These are phyloP conservation scores for Amphichorda felina DNA, from an alignment of 2,329 filamentous ascomycete genomes.

Conservation along the genomic window DNA sequence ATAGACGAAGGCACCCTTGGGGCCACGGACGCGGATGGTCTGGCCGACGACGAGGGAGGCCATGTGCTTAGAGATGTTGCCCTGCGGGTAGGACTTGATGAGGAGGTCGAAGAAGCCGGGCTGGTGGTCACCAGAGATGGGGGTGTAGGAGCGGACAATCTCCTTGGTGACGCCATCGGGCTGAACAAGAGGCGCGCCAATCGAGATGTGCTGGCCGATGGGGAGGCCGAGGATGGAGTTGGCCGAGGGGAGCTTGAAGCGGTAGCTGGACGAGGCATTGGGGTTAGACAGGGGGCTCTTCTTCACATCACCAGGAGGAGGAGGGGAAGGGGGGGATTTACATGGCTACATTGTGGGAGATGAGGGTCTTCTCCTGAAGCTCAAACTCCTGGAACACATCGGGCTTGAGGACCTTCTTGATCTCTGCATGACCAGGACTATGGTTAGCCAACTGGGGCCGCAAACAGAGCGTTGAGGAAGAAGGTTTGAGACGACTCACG, in stretches of 20 bases:
- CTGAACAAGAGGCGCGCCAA: conserved; percentile 63
- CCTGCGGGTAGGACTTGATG: conserved; percentile 95
- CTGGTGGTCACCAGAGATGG: conserved; percentile 80
- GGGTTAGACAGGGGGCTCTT: background rate
- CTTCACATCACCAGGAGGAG: background rate
- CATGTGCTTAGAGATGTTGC: conserved; percentile 94
- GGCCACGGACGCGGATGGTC: conserved; percentile 80
- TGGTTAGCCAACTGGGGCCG: conserved; percentile 7
- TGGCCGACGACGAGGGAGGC: conserved; percentile 73
- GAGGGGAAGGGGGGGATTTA: conserved; percentile 26
- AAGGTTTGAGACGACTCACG: conserved; percentile 38
- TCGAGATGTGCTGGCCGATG: conserved; percentile 97
- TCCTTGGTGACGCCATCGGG: conserved; percentile 65
- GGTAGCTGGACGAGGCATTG: conserved; percentile 52
- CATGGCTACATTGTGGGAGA: conserved; percentile 98
- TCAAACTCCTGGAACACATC: conserved; percentile 83
- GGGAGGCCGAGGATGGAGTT: conserved; percentile 84
- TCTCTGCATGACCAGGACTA: conserved; percentile 33
- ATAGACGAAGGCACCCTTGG: conserved; percentile 97
- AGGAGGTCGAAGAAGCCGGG: conserved; percentile 90
- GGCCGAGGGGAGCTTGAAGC: conserved; percentile 71
- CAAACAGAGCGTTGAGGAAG: too few species aligned
- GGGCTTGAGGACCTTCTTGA: conserved; percentile 76
- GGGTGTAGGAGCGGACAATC: conserved; percentile 84
- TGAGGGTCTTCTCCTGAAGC: conserved; percentile 85